Percentiles rank a stretch among this genome's conserved stretches.
phyloP scores from a whole-genome alignment of 2,329 filamentous ascomycete species.

The Botrytis tulipae region DNA sequence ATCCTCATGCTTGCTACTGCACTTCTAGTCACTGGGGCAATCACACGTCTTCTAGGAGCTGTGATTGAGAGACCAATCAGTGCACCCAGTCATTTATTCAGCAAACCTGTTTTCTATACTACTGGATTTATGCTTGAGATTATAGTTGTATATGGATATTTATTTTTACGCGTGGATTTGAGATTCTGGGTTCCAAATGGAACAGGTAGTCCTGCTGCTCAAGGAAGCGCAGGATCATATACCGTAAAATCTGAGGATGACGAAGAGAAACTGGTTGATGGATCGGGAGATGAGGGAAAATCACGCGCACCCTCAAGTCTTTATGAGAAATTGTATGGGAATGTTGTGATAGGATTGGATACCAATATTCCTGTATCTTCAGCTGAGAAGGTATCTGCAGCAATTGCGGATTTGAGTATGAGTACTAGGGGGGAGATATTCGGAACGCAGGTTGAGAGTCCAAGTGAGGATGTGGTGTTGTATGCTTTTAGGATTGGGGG shows the following conservation, averaged over 20 bases:
- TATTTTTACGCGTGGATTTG: background rate
- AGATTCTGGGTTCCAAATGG: background rate
- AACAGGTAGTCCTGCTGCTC: background rate
- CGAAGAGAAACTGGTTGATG: background rate
- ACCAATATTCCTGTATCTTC: background rate
- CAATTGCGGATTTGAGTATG: background rate
- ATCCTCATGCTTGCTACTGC: background rate
- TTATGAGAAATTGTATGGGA: background rate
- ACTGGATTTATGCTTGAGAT: background rate
- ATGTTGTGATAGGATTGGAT: background rate
- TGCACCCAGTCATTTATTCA: background rate
- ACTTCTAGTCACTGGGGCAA: background rate
- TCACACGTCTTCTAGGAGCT: background rate
- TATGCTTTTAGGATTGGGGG: background rate
- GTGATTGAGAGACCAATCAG: background rate
- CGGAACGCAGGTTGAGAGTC: background rate
- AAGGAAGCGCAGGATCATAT: constrained; percentile 42
- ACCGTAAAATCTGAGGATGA: constrained; percentile 31
- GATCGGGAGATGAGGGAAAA: background rate
- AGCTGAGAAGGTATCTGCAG: background rate
- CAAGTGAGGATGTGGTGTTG: background rate
- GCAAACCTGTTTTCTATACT: background rate
- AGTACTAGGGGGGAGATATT: background rate
- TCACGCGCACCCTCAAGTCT: background rate
- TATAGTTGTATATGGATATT: background rate